Evolutionary conservation across 495 filamentous ascomycete genomes (phyloP).

Genomic region (Coniosporium apollinis): DNA sequence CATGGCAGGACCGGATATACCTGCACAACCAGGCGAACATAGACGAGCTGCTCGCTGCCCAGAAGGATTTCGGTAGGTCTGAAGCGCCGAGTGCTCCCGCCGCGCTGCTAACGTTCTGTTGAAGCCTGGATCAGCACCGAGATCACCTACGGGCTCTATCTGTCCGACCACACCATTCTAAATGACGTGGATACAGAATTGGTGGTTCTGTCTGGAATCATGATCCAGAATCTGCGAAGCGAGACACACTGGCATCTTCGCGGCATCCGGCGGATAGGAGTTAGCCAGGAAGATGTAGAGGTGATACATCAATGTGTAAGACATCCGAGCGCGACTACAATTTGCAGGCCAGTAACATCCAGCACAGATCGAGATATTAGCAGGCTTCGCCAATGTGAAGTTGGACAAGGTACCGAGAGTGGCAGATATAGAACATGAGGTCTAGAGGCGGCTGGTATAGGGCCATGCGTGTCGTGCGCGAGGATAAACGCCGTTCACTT

Average conservation of each 20-base stretch:
- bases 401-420: conserved; percentile 18
- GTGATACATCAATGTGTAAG: conserved; percentile 21
- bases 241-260: conserved; percentile 22
- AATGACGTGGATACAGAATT: conserved; percentile 22
- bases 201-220: conserved; percentile 19
- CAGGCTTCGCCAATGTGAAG: conserved; percentile 13
- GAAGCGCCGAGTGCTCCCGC: neutral
- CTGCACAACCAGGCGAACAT: conserved; percentile 14
- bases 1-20: conserved; percentile 18
- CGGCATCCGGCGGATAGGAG: conserved; percentile 16
- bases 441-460: too few relatives aligned
- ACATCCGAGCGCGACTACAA: neutral
- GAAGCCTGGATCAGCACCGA: conserved; percentile 21
- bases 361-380: conserved; percentile 17
- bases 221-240: conserved; percentile 20
- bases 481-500: too few relatives aligned
- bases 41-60: conserved; percentile 13
- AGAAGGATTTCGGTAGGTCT: conserved; percentile 18
- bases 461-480: too few relatives aligned
- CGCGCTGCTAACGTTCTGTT: neutral
- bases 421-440: conserved; percentile 22
- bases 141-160: conserved; percentile 23
- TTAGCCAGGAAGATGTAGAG: conserved; percentile 19
- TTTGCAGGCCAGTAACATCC: conserved; percentile 1
- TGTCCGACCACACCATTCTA: conserved; percentile 21